phyloP scores from a whole-genome alignment of 1,139 yeast genomes.

The Entelexis paramagnoliae region DNA sequence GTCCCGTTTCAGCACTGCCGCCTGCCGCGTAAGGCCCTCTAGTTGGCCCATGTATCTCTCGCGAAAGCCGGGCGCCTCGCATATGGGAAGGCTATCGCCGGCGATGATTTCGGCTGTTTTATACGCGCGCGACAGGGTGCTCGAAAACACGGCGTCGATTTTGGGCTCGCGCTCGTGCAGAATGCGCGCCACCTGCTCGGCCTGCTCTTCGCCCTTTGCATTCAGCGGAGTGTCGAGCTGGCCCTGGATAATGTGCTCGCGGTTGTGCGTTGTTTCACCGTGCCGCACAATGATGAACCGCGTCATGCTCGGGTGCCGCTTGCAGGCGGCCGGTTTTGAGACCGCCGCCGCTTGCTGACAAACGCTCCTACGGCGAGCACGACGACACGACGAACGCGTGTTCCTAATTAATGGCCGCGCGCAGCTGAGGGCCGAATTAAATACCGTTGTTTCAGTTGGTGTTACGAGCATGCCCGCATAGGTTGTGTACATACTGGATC shows the following conservation, averaged over 20 bases:
- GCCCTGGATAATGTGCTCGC: conserved; percentile 58
- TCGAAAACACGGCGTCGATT: conserved; percentile 29
- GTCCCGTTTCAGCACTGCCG: conserved; percentile 44
- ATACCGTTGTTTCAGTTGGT: too few species aligned
- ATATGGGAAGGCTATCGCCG: conserved; percentile 27
- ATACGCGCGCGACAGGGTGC: conserved; percentile 30
- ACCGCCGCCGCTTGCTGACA: too few species aligned
- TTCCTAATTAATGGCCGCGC: too few species aligned
- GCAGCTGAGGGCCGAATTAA: too few species aligned
- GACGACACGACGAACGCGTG: too few species aligned
- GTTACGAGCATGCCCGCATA: too few species aligned
- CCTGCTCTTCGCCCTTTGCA: conserved; percentile 50
- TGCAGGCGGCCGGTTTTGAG: neutral
- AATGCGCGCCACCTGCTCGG: conserved; percentile 33
- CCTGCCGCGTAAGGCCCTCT: conserved; percentile 62
- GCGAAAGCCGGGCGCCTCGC: conserved; percentile 38
- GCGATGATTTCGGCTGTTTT: conserved; percentile 27
- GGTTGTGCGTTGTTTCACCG: conserved; percentile 67
- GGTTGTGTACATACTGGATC: too few species aligned
- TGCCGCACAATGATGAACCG: conserved; percentile 44
- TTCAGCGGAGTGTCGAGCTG: conserved; percentile 55
- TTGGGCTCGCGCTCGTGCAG: conserved; percentile 8
- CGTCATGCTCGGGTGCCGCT: neutral
- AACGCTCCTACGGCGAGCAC: too few species aligned
- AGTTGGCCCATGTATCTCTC: conserved; percentile 74